Base-by-base conservation (phyloP, 441 rosid species). In the Mallotus japonicus region DNA sequence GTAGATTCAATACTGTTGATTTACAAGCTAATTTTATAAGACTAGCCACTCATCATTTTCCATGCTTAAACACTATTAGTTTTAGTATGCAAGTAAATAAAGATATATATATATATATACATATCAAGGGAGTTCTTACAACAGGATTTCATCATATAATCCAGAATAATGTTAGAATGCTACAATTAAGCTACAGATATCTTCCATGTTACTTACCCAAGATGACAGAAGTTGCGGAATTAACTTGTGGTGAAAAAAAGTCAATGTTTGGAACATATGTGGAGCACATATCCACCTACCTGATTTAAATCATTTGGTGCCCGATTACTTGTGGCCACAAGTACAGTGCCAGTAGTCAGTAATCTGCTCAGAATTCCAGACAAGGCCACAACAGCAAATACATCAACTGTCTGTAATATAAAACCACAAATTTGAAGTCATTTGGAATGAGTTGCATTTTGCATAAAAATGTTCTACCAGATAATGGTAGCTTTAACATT, bases 281-380 rank as follows among this genome's bases (percentile, higher is more conserved):
- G 17, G 49, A 28, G 14, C 14, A 32, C 16, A 49, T 11, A 61
- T 1, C 50, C 46, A 49, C 47, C 67, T 60, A 88, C 98, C 93
- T 92, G 97, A 86, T 92, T 94, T 79, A 94, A 83, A 76, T 94
- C 98, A 74, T 83, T 75, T 9, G 98, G 95, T 74, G 91, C 95
- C 73, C 97, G 85, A 65, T 93, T 93, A 85, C 98, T 92, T 70
- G 97, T 94, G 73, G 97, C 95, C 67, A 94, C 93, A 77, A 94
- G 93, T 82, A 94, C 89, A 76, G 98, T 92, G 82, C 98, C 98
- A 71, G 83, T 87, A 75, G 80, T 73, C 79, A 94, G 77, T 78
- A 94, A 85, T 89, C 98, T 94, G 90, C 96, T 90, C 76, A 94
- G 80, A 79, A 94, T 92, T 82, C 97, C 97, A 86, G 98, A 94